Evolutionary conservation across 495 filamentous ascomycete species (phyloP), one percentile per base, ranked within the genome.

Genomic region (Xylaria nigripes): DNA sequence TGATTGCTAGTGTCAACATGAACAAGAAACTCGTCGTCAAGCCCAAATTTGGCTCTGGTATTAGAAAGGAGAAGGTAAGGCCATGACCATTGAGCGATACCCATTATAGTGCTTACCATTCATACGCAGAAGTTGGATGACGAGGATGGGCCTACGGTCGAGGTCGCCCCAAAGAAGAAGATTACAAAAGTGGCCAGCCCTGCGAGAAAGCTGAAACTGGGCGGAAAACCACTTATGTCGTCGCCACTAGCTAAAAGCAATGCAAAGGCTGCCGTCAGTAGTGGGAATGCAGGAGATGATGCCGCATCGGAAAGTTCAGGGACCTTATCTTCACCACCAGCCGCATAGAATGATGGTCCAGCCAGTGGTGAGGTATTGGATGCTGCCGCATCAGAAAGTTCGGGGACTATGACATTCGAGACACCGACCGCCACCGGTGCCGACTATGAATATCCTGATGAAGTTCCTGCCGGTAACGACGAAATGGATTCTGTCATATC

Each of bases 21-120:
- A 62, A 63, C 32, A 77, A 77, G 68, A 73, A 73, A 60, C 63
- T 77, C 18, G 67, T 75, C 16, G 65, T 76, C 29, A 81, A 81
- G 66, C 70, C 71, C 23, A 73, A 74, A 61, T 45, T 48, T 27
- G 55, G 55, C 6, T 46, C 64, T 7, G 64, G 60, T 27, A 47
- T 57, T 32, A 75, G 77, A 57, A 75, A 74, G 56, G 73, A 77
- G 24, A 78, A 77, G 58, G 66, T 71, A 48, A 76, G 73, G 57
- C 50, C 53, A 41, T 61, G 58, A 50, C 73, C 71, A 7, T 63
- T 61, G 45, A 63, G 73, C 51, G 70, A 58, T 45, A 65, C 67
- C n/a, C 71, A 70, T 56, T 72, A 68, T 49, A 73, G 69, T 57
- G 54, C 61, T 22, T 69, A 71, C 45, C 25, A 29, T 48, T 12